Base-by-base conservation (phyloP, 768 basidiomycete species). In the Leccinum ochraceum region DNA sequence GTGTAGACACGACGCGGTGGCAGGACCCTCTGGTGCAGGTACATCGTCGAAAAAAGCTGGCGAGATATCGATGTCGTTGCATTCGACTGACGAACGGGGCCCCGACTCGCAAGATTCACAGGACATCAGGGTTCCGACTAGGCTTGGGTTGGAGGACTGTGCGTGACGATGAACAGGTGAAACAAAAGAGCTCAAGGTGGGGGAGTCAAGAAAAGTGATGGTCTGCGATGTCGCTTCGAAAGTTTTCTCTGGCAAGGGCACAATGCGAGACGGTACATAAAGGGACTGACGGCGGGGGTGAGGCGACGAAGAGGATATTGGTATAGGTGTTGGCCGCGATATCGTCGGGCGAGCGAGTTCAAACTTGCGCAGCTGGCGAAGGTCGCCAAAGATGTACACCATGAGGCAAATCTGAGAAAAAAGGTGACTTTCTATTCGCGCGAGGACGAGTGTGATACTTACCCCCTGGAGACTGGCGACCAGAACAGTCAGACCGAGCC, bases 381-480 rank as follows among this genome's bases (percentile, higher is more conserved):
- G 77, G 72, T 92, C 90, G 8, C 90, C 90, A 66, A 92, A 90
- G 32, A 92, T 69, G 69, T 91, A 92, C 6, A 92, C 83, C 69
- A 89, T 89, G 58, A 92, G 69, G 69, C 90, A 92, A 11, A 82
- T 70, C 81, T 74, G 2, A 37, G 3, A 3, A 74, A 36, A 42
- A 55, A 16, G 42, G 30, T 54, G n/a, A 67, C 50, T n/a, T 20
- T 30, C 17, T 20, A 16, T 46, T 46, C 37, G 34, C 11, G 28
- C 26, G n/a, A 20, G 8, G 13, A 6, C 6, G 39, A 42, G 17
- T 10, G 28, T 32, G 6, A 53, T 13, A 67, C 80, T 67, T 61
- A 92, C 84, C 4, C 90, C 90, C 61, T 90, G 81, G 37, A 90
- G 64, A 54, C 87, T 86, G 4, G 85, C 80, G 4, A 90, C 61